phyloP scores from a whole-genome alignment of 2,329 filamentous ascomycete species.

The Apiospora rasikravindrae region DNA sequence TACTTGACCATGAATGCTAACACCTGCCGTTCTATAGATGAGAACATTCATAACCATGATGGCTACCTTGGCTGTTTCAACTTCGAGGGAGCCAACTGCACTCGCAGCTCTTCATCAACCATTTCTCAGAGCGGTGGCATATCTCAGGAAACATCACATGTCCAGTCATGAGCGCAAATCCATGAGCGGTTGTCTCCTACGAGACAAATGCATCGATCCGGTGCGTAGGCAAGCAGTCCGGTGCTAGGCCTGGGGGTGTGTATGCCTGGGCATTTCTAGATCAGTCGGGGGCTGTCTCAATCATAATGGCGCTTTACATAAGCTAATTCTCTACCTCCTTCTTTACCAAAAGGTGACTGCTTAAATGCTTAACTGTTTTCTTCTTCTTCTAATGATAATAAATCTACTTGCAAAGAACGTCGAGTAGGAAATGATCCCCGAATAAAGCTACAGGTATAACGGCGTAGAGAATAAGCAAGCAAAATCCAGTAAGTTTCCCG shows the following conservation, averaged over 20 bases:
- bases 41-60: neutral
- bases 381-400: too few species aligned
- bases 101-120: neutral
- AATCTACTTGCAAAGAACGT: too few species aligned
- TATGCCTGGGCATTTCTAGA: neutral
- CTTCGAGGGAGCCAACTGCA: neutral
- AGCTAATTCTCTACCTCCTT: too few species aligned
- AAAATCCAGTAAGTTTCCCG: neutral
- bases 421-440: too few species aligned
- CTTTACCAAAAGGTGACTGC: too few species aligned
- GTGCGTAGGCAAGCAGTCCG: neutral
- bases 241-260: neutral
- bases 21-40: neutral
- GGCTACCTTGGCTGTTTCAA: conserved; percentile 2
- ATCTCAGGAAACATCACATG: neutral
- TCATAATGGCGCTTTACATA: too few species aligned
- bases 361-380: too few species aligned
- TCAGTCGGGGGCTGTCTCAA: neutral
- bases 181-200: neutral
- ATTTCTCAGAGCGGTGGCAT: neutral
- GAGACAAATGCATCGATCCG: neutral
- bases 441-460: too few species aligned
- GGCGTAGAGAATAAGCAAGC: neutral
- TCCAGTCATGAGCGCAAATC: neutral
- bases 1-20: neutral